Evolutionary conservation across 169 alveolate species (phyloP), one percentile per base, ranked within the genome.

Genomic region (Cyclospora cayetanensis): DNA sequence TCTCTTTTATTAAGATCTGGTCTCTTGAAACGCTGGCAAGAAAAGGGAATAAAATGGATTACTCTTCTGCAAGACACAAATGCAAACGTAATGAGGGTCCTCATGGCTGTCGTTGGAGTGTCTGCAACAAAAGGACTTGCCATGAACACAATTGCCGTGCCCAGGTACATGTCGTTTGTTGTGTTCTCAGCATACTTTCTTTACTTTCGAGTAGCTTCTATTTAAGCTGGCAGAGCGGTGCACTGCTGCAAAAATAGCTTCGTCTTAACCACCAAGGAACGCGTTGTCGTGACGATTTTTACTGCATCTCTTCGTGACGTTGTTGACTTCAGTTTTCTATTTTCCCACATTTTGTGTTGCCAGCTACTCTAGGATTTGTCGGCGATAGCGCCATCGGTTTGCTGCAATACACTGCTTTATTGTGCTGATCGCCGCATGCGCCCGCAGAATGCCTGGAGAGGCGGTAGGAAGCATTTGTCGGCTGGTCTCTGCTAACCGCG

Each of bases 21-120:
- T 43, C 93, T 96, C 25, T 95, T 96, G 25, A 25, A 52, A 12
- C 1, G 31, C 31, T 91, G 92, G 92, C 41, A 94, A 0, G 53
- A 92, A 31, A 83, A 88, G 74, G 98, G 98, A 20, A 95, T 95
- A 60, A 95, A 95, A 76, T 98, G 98, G 97, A 74, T 97, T 52
- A 90, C 97, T 0, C 95, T 97, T 50, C 94, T 97, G 84, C 97
- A 97, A 91, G 99, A 98, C 93, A 98, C 99, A n/a, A 98, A 98
- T 90, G 96, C 97, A 22, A 93, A 96, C 5, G 97, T 95, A 37
- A 95, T 97, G 90, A 94, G 97, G 63, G 95, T 98, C 20, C 91
- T 98, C 41, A 96, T 97, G 22, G 94, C 97, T n/a, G 94, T 95
- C n/a, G 82, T 98, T 60, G 99, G 99, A 42, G 98, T 96, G 11